These are phyloP conservation scores for Cladophialophora immunda DNA, from an alignment of 2,329 filamentous ascomycete species.

Conservation along the genomic window DNA sequence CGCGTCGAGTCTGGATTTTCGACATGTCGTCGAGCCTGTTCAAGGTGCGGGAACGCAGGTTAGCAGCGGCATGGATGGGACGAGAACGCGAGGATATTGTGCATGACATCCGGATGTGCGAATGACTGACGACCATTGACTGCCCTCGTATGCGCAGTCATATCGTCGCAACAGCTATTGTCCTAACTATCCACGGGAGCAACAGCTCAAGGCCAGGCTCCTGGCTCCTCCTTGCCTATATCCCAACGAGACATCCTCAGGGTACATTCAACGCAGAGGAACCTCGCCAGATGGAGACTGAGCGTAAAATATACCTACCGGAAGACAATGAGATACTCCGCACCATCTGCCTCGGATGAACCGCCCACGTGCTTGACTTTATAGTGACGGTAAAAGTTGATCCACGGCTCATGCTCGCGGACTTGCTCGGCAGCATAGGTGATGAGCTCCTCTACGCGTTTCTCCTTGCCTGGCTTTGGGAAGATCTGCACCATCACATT, in stretches of 20 bases:
- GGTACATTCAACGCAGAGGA: neutral
- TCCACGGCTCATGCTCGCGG: constrained; percentile 24
- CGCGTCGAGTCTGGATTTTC: constrained; percentile 17
- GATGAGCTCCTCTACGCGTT: constrained; percentile 21
- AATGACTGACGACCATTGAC: no score
- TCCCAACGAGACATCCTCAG: neutral
- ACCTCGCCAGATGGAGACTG: neutral
- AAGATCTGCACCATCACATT: constrained; percentile 23
- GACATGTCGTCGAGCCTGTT: constrained; percentile 24
- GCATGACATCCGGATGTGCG: no score
- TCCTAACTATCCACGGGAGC: neutral
- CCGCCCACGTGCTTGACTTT: neutral
- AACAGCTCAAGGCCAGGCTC: no score
- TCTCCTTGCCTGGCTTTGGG: constrained; percentile 21
- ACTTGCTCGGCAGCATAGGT: constrained; percentile 11
- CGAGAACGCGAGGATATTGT: neutral
- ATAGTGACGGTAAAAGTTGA: constrained; percentile 21
- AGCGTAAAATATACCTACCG: constrained; percentile 15
- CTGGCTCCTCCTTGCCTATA: no score
- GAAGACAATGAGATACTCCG: constrained; percentile 20
- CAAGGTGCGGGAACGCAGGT: neutral
- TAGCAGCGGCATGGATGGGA: neutral
- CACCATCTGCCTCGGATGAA: constrained; percentile 5
- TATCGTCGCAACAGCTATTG: neutral
- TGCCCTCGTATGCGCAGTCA: no score